These are phyloP conservation scores for Capillidium heterosporum DNA, from an alignment of 371 early-diverging fungal genomes.

Conservation along the genomic window DNA sequence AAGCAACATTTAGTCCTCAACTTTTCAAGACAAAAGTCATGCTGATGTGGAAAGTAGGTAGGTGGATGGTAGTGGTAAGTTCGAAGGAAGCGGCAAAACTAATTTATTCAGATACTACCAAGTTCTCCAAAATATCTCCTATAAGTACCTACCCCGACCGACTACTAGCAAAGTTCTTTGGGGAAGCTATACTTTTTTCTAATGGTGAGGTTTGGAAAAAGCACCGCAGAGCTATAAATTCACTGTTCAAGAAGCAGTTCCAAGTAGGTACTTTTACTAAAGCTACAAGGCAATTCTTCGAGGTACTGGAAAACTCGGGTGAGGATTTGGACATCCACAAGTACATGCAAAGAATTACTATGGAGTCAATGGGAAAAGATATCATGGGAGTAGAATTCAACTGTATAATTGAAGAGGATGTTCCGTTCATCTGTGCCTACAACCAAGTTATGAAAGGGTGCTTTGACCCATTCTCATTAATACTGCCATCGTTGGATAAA, in stretches of 20 bases:
- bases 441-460: neutral
- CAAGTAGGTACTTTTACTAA: neutral
- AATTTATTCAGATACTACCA: neutral
- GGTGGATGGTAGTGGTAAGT: neutral
- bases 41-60: neutral
- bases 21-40: neutral
- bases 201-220: conserved; percentile 4
- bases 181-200: neutral
- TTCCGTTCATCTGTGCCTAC: neutral
- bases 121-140: conserved; percentile 1
- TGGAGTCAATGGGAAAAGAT: neutral
- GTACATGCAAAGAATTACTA: neutral
- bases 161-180: neutral
- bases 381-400: conserved; percentile 3
- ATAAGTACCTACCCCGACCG: neutral
- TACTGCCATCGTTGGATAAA: neutral
- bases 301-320: neutral
- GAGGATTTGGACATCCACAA: conserved; percentile 11
- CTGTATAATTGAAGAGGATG: neutral
- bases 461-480: neutral
- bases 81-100: neutral
- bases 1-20: neutral
- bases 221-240: conserved; percentile 1
- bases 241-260: neutral
- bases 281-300: neutral